Evolutionary conservation across 169 alveolate genomes (phyloP).

Genomic region (Amoebophrya sp.): DNA sequence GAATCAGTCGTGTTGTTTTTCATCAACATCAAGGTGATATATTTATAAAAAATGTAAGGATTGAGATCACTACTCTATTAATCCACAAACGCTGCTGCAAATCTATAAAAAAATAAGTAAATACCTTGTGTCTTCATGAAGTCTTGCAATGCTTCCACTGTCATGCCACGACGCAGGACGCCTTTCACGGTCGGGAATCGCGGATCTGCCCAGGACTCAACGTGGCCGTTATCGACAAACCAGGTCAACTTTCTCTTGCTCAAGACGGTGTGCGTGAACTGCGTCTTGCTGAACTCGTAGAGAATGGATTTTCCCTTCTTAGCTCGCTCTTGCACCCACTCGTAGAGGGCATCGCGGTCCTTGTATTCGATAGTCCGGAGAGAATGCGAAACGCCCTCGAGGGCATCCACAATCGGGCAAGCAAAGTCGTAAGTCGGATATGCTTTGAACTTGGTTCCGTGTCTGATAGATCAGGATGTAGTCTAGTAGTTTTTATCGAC

Average conservation of each 20-base stretch:
- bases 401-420: conserved; percentile 96
- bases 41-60: background rate
- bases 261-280: conserved; percentile 87
- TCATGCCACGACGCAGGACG: conserved; percentile 93
- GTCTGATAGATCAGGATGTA: too few species aligned
- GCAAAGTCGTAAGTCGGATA: conserved; percentile 99
- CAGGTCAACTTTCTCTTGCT: conserved; percentile 92
- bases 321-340: conserved; percentile 69
- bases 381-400: conserved; percentile 93
- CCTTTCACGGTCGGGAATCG: conserved; percentile 98
- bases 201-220: conserved; percentile 95
- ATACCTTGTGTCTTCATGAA: conserved; percentile 92
- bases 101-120: background rate
- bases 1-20: background rate
- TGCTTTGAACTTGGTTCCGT: conserved; percentile 85
- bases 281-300: conserved; percentile 88
- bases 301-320: conserved; percentile 50
- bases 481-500: too few species aligned
- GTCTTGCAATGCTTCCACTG: conserved; percentile 90
- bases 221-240: conserved; percentile 74
- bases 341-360: conserved; percentile 89
- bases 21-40: background rate
- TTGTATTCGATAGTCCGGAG: conserved; percentile 94
- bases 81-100: too few species aligned
- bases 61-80: too few species aligned